Evolutionary conservation across 345 rosid species (phyloP).

Genomic region (Limnanthes douglasii): DNA sequence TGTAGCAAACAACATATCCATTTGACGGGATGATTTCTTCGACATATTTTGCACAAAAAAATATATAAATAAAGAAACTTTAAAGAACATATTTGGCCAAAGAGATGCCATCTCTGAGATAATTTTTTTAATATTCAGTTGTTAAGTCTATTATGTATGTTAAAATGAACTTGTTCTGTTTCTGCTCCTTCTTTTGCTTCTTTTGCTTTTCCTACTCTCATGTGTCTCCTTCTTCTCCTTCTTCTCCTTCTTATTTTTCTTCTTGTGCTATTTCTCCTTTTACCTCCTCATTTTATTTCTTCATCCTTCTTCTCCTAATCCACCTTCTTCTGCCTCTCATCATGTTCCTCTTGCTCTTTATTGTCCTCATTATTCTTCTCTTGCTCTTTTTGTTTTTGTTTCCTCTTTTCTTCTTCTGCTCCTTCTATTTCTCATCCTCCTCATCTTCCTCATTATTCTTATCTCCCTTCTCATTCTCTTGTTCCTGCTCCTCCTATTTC

Average conservation of each 20-base stretch:
- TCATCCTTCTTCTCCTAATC: conserved; percentile 4
- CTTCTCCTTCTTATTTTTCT: not conserved
- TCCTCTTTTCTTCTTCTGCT: not conserved
- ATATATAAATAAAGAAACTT: too few relatives aligned
- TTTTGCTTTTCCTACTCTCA: not conserved
- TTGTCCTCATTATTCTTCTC: not conserved
- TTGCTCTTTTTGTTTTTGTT: not conserved
- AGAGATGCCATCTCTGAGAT: too few relatives aligned
- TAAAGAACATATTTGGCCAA: too few relatives aligned
- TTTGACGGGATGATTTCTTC: too few relatives aligned
- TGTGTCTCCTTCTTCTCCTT: not conserved
- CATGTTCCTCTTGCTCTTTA: not conserved
- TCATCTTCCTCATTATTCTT: not conserved
- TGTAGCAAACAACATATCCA: too few relatives aligned
- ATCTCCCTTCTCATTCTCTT: not conserved
- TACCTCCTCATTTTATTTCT: not conserved
- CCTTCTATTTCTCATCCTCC: not conserved
- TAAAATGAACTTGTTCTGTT: too few relatives aligned
- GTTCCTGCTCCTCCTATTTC: not conserved
- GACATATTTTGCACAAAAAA: too few relatives aligned
- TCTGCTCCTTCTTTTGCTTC: not conserved
- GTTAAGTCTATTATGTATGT: too few relatives aligned
- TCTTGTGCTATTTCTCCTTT: not conserved
- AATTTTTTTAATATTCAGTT: too few relatives aligned
- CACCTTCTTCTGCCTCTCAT: too few relatives aligned